Conservation (phyloP, 208 protist genomes). For the Wallacemonas sp. region DNA sequence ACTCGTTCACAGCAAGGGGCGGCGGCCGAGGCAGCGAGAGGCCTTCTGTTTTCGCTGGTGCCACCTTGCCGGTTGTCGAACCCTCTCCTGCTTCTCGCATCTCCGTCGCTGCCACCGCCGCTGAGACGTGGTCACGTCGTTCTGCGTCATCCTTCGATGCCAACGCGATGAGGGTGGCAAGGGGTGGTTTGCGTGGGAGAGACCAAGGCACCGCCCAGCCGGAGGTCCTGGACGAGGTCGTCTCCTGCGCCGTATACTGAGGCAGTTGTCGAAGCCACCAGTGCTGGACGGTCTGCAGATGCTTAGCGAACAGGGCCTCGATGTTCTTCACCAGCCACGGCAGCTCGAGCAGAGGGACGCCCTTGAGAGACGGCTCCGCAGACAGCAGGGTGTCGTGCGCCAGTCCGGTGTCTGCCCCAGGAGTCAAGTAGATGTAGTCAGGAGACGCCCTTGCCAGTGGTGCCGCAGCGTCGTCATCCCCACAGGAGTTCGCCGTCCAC, state of each 20-base stretch:
- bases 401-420: neutral
- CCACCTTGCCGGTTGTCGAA: neutral
- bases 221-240: neutral
- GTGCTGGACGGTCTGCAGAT: neutral
- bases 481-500: neutral
- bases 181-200: too few species aligned
- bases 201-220: too few species aligned
- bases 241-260: neutral
- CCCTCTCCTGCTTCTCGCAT: too few species aligned
- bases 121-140: too few species aligned
- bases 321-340: conserved; percentile 35
- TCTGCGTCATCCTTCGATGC: neutral
- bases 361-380: neutral
- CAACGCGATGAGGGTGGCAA: neutral
- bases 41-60: neutral
- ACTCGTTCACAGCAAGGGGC: neutral
- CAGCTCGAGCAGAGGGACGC: conserved; percentile 31
- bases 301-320: conserved; percentile 16
- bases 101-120: too few species aligned
- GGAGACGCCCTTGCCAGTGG: conserved; percentile 12
- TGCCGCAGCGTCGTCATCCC: conserved; percentile 15
- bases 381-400: conserved; percentile 16
- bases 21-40: neutral
- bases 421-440: conserved; percentile 29
- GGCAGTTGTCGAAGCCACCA: neutral